Conservation (phyloP, 768 basidiomycete species). For the Lactarius tabidus region DNA sequence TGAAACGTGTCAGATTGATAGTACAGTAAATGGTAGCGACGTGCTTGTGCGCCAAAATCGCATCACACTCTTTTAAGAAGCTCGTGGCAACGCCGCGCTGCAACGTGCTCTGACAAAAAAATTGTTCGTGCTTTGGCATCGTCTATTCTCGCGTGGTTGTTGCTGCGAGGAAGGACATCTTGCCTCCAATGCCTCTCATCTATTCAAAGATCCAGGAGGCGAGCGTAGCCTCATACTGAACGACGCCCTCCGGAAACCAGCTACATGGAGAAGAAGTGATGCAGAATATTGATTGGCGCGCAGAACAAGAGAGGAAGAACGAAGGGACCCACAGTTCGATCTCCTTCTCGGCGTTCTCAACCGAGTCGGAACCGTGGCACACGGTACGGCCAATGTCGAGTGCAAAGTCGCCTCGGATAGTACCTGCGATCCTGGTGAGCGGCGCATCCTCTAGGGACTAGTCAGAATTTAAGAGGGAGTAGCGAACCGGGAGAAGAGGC, state of each 20-base stretch:
- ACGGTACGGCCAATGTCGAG: conserved; percentile 95
- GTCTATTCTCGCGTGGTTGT: too few species aligned
- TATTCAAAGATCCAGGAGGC: conserved; percentile 81
- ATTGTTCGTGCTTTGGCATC: too few species aligned
- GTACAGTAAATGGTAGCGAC: too few species aligned
- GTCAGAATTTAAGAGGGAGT: too few species aligned
- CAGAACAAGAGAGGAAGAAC: not conserved
- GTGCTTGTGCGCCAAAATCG: too few species aligned
- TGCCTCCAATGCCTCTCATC: conserved; percentile 25
- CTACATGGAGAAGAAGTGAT: conserved; percentile 42
- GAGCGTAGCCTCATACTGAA: conserved; percentile 63
- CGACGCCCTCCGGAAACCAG: conserved; percentile 88
- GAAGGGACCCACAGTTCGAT: conserved; percentile 70
- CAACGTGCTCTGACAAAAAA: too few species aligned
- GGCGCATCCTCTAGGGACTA: not conserved
- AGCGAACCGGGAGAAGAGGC: conserved; percentile 74
- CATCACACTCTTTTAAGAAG: conserved; percentile 37
- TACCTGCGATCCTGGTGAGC: conserved; percentile 44
- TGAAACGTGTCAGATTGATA: too few species aligned
- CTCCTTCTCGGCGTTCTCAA: conserved; percentile 91
- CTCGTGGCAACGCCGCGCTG: too few species aligned
- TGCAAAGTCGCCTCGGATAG: conserved; percentile 94
- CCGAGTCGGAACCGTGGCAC: conserved; percentile 87
- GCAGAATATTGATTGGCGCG: conserved; percentile 23
- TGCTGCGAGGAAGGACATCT: too few species aligned